phyloP scores from a whole-genome alignment of 2,329 filamentous ascomycete species.

The Fusarium torulosum region DNA sequence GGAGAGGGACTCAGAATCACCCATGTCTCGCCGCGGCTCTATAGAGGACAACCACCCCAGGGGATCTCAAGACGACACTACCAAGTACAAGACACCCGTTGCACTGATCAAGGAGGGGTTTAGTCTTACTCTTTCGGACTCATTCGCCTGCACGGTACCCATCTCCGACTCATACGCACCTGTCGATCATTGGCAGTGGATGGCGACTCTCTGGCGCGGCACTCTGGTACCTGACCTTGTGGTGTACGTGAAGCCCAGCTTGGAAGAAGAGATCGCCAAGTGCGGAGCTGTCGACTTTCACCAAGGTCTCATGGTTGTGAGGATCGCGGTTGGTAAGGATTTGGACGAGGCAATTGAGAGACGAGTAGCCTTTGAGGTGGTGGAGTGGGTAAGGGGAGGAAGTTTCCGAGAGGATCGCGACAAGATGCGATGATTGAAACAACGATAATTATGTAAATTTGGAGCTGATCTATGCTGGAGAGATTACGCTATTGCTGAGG shows the following conservation, averaged over 20 bases:
- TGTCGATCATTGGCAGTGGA: constrained; percentile 98
- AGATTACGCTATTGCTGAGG: background rate
- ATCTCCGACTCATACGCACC: constrained; percentile 83
- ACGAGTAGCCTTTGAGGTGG: constrained; percentile 86
- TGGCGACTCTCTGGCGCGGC: constrained; percentile 92
- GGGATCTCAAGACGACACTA: constrained; percentile 16
- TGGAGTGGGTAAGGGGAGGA: constrained; percentile 77
- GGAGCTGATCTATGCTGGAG: constrained; percentile 2
- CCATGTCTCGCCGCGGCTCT: constrained; percentile 28
- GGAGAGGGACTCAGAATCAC: constrained; percentile 15
- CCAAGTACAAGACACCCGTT: constrained; percentile 67
- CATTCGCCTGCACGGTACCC: constrained; percentile 78
- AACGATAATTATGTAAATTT: constrained; percentile 7
- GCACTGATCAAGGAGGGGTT: constrained; percentile 83
- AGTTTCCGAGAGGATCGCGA: constrained; percentile 54
- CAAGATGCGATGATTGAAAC: constrained; percentile 22
- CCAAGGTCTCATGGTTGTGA: constrained; percentile 66
- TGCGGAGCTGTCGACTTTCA: constrained; percentile 67
- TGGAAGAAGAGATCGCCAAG: constrained; percentile 53
- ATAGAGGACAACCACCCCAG: constrained; percentile 11
- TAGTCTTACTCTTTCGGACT: constrained; percentile 82
- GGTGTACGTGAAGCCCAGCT: constrained; percentile 69
- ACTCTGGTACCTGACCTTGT: constrained; percentile 85
- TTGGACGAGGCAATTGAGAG: constrained; percentile 78
- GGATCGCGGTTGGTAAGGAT: constrained; percentile 57